Conservation (phyloP, 345 rosid species). For the Salix koriyanagi region DNA sequence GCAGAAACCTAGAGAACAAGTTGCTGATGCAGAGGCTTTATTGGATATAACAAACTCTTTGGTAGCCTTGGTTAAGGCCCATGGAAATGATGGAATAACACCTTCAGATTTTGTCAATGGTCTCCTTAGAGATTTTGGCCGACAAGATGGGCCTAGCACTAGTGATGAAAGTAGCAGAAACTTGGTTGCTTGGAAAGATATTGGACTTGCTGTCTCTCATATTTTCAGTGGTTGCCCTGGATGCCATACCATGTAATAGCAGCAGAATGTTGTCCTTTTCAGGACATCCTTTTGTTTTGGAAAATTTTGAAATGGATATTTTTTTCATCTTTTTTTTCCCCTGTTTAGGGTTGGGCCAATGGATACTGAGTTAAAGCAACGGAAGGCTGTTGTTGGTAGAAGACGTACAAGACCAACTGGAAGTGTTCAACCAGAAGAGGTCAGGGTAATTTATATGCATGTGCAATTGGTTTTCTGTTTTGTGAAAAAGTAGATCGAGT, state of each 20-base stretch:
- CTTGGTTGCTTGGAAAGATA: conserved; percentile 27
- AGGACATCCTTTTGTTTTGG: neutral
- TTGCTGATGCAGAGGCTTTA: conserved; percentile 45
- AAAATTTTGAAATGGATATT: neutral
- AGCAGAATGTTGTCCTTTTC: neutral
- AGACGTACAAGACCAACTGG: conserved; percentile 6
- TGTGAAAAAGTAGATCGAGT: neutral
- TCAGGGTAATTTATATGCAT: conserved; percentile 10
- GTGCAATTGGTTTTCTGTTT: neutral
- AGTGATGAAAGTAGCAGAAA: conserved; percentile 2
- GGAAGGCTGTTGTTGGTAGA: conserved; percentile 16
- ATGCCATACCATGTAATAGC: conserved; percentile 38
- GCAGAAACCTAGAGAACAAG: conserved; percentile 40
- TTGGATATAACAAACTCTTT: conserved; percentile 28
- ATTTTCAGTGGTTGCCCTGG: conserved; percentile 22
- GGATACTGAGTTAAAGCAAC: conserved; percentile 21
- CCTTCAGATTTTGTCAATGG: conserved; percentile 27
- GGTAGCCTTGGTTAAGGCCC: conserved; percentile 24
- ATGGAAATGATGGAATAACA: conserved; percentile 28
- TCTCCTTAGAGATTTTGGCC: conserved; percentile 24
- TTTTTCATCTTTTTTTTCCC: neutral
- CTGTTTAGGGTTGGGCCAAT: conserved; percentile 42
- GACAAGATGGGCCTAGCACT: conserved; percentile 14
- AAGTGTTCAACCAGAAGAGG: conserved; percentile 26
- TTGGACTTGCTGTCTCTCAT: conserved; percentile 31